These are phyloP conservation scores for Debaryomycetaceae sp. DNA, from an alignment of 1,139 yeast species.

Conservation along the genomic window DNA sequence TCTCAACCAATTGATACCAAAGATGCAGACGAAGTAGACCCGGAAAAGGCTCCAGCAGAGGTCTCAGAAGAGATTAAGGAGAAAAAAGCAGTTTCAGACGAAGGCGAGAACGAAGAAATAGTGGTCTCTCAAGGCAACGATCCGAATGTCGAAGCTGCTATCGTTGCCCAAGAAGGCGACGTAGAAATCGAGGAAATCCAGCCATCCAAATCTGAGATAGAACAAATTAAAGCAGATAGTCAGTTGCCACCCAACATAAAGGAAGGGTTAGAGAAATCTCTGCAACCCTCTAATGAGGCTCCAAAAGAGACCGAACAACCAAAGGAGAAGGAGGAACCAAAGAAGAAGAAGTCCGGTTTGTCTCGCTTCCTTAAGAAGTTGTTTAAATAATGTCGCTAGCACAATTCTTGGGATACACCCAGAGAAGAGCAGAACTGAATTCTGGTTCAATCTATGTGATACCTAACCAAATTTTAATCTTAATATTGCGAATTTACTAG, in stretches of 20 bases:
- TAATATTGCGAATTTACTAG: neutral
- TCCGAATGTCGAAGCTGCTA: slow-evolving; percentile 27
- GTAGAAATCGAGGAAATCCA: slow-evolving; percentile 43
- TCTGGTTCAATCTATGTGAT: too few species aligned
- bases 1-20: slow-evolving; percentile 2
- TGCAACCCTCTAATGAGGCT: neutral
- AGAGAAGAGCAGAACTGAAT: too few species aligned
- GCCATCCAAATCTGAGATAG: slow-evolving; percentile 39
- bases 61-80: slow-evolving; percentile 1
- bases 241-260: slow-evolving; percentile 8
- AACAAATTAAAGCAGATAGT: slow-evolving; percentile 33
- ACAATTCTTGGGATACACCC: neutral
- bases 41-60: slow-evolving; percentile 11
- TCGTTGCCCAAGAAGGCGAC: slow-evolving; percentile 35
- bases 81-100: slow-evolving; percentile 6
- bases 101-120: slow-evolving; percentile 32
- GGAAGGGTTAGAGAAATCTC: neutral
- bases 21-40: slow-evolving; percentile 27
- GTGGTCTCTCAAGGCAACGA: slow-evolving; percentile 37
- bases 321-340: slow-evolving; percentile 4
- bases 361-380: slow-evolving; percentile 43
- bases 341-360: slow-evolving; percentile 37
- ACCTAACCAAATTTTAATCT: neutral
- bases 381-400: slow-evolving; percentile 19
- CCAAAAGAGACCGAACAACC: neutral